phyloP scores from a whole-genome alignment of 768 basidiomycete species.

The Amanita jacksonii region DNA sequence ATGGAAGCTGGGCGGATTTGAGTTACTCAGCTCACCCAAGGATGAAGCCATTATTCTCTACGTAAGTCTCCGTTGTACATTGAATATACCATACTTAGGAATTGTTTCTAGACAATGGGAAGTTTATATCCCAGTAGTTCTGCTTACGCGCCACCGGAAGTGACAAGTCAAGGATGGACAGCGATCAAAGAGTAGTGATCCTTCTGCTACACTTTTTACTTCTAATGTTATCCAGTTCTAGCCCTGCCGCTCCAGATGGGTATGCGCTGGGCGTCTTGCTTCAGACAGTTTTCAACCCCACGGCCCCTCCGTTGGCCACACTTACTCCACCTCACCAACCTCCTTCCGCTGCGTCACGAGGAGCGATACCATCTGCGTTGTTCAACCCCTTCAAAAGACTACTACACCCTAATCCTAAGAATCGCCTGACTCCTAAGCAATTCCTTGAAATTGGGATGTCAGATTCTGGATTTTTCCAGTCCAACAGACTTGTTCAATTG shows the following conservation, averaged over 20 bases:
- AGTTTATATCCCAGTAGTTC: slow-evolving; percentile 53
- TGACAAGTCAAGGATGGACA: slow-evolving; percentile 81
- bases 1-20: slow-evolving; percentile 96
- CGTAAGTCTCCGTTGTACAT: slow-evolving; percentile 36
- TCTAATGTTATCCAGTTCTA: slow-evolving; percentile 23
- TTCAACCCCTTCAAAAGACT: slow-evolving; percentile 83
- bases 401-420: slow-evolving; percentile 80
- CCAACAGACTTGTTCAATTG: slow-evolving; percentile 77
- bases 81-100: slow-evolving; percentile 7
- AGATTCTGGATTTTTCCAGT: slow-evolving; percentile 73
- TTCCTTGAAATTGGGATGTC: slow-evolving; percentile 80
- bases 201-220: neutral
- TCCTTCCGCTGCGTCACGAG: slow-evolving; percentile 66
- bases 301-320: slow-evolving; percentile 59
- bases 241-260: slow-evolving; percentile 65
- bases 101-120: slow-evolving; percentile 49
- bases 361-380: slow-evolving; percentile 61
- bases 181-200: slow-evolving; percentile 63
- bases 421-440: slow-evolving; percentile 61
- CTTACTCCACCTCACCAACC: slow-evolving; percentile 67
- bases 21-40: slow-evolving; percentile 74
- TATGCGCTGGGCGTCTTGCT: slow-evolving; percentile 85
- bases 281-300: slow-evolving; percentile 82
- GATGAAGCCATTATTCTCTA: slow-evolving; percentile 75
- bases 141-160: slow-evolving; percentile 69